These are phyloP conservation scores for Aeschynomene evenia DNA, from an alignment of 306 rosid genomes.

Conservation along the genomic window DNA sequence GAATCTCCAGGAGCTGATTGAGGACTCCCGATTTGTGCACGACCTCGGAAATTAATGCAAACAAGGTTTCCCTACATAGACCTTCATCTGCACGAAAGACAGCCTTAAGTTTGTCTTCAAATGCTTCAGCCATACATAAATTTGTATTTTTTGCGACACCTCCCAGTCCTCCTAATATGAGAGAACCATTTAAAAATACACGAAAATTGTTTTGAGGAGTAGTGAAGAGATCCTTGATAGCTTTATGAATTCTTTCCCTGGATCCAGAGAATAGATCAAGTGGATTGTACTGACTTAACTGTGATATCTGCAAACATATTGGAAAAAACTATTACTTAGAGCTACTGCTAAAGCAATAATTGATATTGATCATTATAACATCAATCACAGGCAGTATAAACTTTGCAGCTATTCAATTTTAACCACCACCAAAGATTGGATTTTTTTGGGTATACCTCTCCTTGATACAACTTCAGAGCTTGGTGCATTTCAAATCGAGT, in stretches of 20 bases:
- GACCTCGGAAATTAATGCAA: constrained; percentile 65
- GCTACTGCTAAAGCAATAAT: background rate
- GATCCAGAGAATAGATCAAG: constrained; percentile 85
- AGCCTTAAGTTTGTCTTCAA: constrained; percentile 78
- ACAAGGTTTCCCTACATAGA: constrained; percentile 49
- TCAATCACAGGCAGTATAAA: background rate
- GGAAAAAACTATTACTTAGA: constrained; percentile 17
- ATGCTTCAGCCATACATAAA: constrained; percentile 45
- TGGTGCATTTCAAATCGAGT: constrained; percentile 93
- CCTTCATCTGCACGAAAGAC: constrained; percentile 64
- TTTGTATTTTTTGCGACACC: constrained; percentile 61
- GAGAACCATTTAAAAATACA: constrained; percentile 79
- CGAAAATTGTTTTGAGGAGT: constrained; percentile 95
- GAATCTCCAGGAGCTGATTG: constrained; percentile 73
- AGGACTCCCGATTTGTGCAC: constrained; percentile 62
- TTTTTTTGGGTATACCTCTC: constrained; percentile 52
- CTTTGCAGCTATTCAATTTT: background rate
- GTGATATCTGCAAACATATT: constrained; percentile 58
- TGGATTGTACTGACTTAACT: constrained; percentile 74
- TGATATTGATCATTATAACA: background rate
- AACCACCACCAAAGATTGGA: background rate
- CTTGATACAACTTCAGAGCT: constrained; percentile 73
- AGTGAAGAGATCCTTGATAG: constrained; percentile 64
- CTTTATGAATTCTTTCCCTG: constrained; percentile 69
- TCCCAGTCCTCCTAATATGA: constrained; percentile 82